A percentile compares a stretch with the other conserved stretches of the same genome.
These are phyloP conservation scores for Paracorniculantispora psalliotae DNA, from an alignment of 2,329 filamentous ascomycete genomes.

Conservation along the genomic window DNA sequence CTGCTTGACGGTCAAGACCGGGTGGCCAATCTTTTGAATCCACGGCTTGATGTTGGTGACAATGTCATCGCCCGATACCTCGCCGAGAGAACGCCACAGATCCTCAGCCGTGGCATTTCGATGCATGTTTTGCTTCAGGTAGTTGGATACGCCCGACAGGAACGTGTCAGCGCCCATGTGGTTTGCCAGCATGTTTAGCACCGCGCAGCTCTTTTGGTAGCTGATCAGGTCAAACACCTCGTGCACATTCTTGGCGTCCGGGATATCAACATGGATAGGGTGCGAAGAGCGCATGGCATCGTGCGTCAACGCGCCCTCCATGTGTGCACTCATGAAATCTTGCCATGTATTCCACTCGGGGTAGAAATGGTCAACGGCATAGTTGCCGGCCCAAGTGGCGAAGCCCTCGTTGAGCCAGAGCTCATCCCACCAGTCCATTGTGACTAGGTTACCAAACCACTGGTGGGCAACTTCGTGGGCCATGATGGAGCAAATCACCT, in stretches of 20 bases:
- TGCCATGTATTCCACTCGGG: slow-evolving; percentile 99
- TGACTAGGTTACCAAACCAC: slow-evolving; percentile 96
- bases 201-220: slow-evolving; percentile 93
- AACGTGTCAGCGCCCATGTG: slow-evolving; percentile 93
- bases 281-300: slow-evolving; percentile 92
- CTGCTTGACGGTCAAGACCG: slow-evolving; percentile 77
- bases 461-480: slow-evolving; percentile 96
- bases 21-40: slow-evolving; percentile 95
- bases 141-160: slow-evolving; percentile 83
- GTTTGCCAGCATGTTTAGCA: slow-evolving; percentile 94
- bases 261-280: slow-evolving; percentile 92
- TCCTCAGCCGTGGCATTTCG: slow-evolving; percentile 89
- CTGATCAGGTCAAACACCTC: slow-evolving; percentile 98
- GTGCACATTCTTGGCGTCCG: slow-evolving; percentile 92
- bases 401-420: slow-evolving; percentile 96
- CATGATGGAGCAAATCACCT: slow-evolving; percentile 88
- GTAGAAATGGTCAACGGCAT: slow-evolving; percentile 89
- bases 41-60: slow-evolving; percentile 88
- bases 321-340: slow-evolving; percentile 85
- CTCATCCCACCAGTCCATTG: slow-evolving; percentile 98
- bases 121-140: slow-evolving; percentile 95
- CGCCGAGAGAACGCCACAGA: slow-evolving; percentile 80
- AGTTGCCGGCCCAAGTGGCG: slow-evolving; percentile 51
- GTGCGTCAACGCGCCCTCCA: slow-evolving; percentile 79
- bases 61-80: slow-evolving; percentile 93